Percentiles rank a stretch among this genome's conserved stretches.
Conservation (phyloP, 768 basidiomycete genomes). For the Suillus hirtellus region DNA sequence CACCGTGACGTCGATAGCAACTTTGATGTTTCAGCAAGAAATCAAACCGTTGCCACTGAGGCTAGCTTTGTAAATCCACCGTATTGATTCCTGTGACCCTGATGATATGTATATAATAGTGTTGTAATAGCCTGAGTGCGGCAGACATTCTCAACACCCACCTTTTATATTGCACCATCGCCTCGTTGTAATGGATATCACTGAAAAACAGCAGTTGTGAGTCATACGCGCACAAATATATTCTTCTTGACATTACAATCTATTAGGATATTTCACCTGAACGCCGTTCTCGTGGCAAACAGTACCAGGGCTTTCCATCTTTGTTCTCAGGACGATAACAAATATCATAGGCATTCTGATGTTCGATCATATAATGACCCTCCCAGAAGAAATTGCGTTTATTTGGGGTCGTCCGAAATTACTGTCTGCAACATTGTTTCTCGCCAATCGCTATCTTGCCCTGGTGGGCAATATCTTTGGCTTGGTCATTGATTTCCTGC, state of each 20-base stretch:
- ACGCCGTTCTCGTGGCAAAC: conserved; percentile 6
- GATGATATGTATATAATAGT: not conserved
- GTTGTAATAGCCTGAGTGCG: not conserved
- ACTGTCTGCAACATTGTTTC: conserved; percentile 44
- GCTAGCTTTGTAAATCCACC: not conserved
- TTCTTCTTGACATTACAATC: not conserved
- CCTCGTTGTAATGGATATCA: not conserved
- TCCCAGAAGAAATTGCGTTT: conserved; percentile 39
- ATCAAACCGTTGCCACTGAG: not conserved
- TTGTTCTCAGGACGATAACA: not conserved
- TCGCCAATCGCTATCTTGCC: conserved; percentile 50
- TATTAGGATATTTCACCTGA: conserved; percentile 8
- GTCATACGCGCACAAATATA: not conserved
- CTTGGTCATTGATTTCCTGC: conserved; percentile 30
- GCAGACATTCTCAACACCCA: not conserved
- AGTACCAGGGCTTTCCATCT: not conserved
- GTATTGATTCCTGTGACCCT: not conserved
- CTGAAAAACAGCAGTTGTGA: conserved; percentile 1
- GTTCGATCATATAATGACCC: conserved; percentile 33
- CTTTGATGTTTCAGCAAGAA: too few relatives aligned
- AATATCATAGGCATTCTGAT: conserved; percentile 24
- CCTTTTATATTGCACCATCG: not conserved
- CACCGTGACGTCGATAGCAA: too few relatives aligned
- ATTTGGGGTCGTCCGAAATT: conserved; percentile 46
- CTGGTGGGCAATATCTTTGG: conserved; percentile 41